These are phyloP conservation scores for Suillus clintonianus DNA, from an alignment of 768 basidiomycete genomes.

Conservation along the genomic window DNA sequence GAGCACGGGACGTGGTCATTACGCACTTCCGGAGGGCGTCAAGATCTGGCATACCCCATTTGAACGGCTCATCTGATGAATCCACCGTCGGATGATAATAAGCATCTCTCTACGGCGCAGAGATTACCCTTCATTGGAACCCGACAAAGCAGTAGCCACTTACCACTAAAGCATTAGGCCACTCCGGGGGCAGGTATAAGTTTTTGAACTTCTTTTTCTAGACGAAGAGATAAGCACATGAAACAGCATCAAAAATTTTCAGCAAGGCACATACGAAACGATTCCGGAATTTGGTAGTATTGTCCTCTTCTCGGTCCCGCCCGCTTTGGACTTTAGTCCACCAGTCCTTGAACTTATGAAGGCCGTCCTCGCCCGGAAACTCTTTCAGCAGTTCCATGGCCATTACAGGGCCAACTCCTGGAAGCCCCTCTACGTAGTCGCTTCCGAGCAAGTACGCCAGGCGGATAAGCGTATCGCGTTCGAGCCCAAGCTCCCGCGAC, in stretches of 20 bases:
- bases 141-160: slow-evolving; percentile 27
- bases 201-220: slow-evolving; percentile 91
- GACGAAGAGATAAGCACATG: slow-evolving; percentile 11
- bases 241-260: slow-evolving; percentile 8
- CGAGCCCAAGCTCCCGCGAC: slow-evolving; percentile 82
- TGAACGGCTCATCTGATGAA: slow-evolving; percentile 89
- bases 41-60: slow-evolving; percentile 96
- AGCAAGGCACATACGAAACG: slow-evolving; percentile 69
- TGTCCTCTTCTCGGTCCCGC: slow-evolving; percentile 76
- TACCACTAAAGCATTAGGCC: slow-evolving; percentile 93
- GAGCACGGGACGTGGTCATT: slow-evolving; percentile 2
- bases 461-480: slow-evolving; percentile 81
- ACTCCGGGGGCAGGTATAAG: slow-evolving; percentile 77
- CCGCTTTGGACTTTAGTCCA: slow-evolving; percentile 93
- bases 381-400: slow-evolving; percentile 95
- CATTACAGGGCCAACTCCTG: slow-evolving; percentile 92
- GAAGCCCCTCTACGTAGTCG: slow-evolving; percentile 92
- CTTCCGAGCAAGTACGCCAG: slow-evolving; percentile 95
- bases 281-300: slow-evolving; percentile 72
- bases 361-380: slow-evolving; percentile 83
- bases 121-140: slow-evolving; percentile 3
- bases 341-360: slow-evolving; percentile 90
- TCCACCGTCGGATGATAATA: slow-evolving; percentile 93
- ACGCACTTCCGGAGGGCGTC: slow-evolving; percentile 84
- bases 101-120: slow-evolving; percentile 68